Conservation (phyloP, 805 yeast species). For the Hagleromyces aurorensis region DNA sequence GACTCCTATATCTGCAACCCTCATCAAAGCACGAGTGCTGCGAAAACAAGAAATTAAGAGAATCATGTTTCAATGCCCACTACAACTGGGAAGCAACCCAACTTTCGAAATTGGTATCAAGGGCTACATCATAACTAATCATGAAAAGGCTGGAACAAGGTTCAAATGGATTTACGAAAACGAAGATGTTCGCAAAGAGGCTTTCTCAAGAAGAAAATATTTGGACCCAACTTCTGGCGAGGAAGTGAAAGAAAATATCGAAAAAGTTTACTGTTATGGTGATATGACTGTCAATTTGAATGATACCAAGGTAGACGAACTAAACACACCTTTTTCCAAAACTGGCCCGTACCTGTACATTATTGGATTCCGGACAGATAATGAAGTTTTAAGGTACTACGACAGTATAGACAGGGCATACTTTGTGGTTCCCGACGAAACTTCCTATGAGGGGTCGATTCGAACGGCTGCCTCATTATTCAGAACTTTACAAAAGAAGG, state of each 20-base stretch:
- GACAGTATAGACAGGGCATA: conserved; percentile 48
- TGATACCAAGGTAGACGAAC: conserved; percentile 31
- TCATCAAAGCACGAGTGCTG: conserved; percentile 42
- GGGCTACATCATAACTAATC: conserved; percentile 59
- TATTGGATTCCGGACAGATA: conserved; percentile 53
- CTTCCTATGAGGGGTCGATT: conserved; percentile 51
- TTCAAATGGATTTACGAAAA: conserved; percentile 47
- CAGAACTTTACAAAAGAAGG: conserved; percentile 43
- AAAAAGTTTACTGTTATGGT: conserved; percentile 40
- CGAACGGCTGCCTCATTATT: conserved; percentile 62
- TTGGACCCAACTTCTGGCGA: conserved; percentile 38
- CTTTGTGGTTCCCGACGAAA: conserved; percentile 63
- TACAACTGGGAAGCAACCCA: conserved; percentile 43
- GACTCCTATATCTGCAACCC: conserved; percentile 35
- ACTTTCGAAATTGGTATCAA: conserved; percentile 53
- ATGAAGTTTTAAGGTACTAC: conserved; percentile 38
- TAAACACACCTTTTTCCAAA: conserved; percentile 30
- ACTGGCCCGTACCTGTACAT: conserved; percentile 48
- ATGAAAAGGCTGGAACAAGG: conserved; percentile 41
- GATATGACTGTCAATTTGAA: conserved; percentile 36
- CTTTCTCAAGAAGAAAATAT: conserved; percentile 38
- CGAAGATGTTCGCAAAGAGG: conserved; percentile 45
- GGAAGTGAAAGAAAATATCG: conserved; percentile 31
- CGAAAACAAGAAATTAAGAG: conserved; percentile 56
- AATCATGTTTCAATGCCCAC: conserved; percentile 51